Conservation (phyloP, 495 filamentous ascomycete genomes). For the Podospora pseudopauciseta region DNA sequence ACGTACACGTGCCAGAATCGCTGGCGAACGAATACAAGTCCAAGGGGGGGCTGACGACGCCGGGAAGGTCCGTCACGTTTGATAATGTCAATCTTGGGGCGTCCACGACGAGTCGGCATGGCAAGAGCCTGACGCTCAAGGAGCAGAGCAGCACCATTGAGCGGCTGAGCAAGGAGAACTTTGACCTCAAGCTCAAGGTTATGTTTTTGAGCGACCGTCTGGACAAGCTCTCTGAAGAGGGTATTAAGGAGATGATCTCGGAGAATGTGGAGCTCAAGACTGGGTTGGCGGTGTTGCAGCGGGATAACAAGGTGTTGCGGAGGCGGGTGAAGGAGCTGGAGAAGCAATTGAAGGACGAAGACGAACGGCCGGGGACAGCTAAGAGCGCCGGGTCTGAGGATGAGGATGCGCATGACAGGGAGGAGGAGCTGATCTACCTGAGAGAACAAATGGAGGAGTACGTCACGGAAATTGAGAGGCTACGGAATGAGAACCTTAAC, state of each 20-base stretch:
- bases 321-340: conserved; percentile 79
- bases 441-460: conserved; percentile 80
- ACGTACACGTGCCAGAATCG: conserved; percentile 86
- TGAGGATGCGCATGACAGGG: conserved; percentile 66
- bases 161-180: conserved; percentile 91
- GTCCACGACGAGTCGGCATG: conserved; percentile 54
- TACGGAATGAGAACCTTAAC: conserved; percentile 68
- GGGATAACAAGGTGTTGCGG: conserved; percentile 79
- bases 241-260: conserved; percentile 92
- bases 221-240: conserved; percentile 90
- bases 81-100: conserved; percentile 32
- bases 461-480: conserved; percentile 74
- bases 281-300: conserved; percentile 76
- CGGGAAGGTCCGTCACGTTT: conserved; percentile 54
- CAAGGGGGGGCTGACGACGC: conserved; percentile 52
- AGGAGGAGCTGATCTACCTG: conserved; percentile 79
- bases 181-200: conserved; percentile 95
- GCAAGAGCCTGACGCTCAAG: conserved; percentile 86
- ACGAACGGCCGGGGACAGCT: conserved; percentile 56
- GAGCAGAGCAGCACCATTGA: conserved; percentile 97
- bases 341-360: conserved; percentile 72
- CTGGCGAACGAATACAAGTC: conserved; percentile 76
- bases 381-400: conserved; percentile 47
- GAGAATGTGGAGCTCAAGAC: conserved; percentile 96
- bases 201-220: conserved; percentile 93